Conservation (phyloP, 2,329 filamentous ascomycete species). For the Acarospora socialis region DNA sequence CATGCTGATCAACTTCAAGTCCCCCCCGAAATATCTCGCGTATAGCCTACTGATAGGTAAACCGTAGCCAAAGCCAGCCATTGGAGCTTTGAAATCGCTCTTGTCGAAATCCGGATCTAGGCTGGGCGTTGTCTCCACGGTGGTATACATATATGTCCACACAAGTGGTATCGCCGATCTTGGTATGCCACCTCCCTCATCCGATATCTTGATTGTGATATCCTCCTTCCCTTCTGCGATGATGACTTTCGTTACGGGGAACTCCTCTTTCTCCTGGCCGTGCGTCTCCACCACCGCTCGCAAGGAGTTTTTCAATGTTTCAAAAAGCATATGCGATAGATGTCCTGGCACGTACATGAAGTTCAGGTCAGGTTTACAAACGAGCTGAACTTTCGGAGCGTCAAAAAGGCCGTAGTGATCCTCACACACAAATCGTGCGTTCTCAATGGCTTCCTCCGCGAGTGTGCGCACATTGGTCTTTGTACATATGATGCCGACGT, state of each 20-base stretch:
- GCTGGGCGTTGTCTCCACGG: slow-evolving; percentile 87
- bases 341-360: slow-evolving; percentile 99
- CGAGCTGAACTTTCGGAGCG: slow-evolving; percentile 87
- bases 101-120: slow-evolving; percentile 97
- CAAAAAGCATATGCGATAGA: slow-evolving; percentile 97
- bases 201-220: slow-evolving; percentile 95
- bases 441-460: slow-evolving; percentile 93
- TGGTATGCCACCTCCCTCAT: slow-evolving; percentile 92
- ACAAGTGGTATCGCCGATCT: slow-evolving; percentile 86
- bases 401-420: slow-evolving; percentile 97
- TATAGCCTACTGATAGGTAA: slow-evolving; percentile 88
- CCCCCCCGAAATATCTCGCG: slow-evolving; percentile 91
- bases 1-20: slow-evolving; percentile 97
- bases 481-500: slow-evolving; percentile 97
- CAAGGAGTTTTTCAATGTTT: slow-evolving; percentile 95
- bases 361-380: slow-evolving; percentile 84
- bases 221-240: slow-evolving; percentile 96
- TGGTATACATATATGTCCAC: slow-evolving; percentile 99
- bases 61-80: slow-evolving; percentile 98
- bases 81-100: slow-evolving; percentile 96
- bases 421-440: slow-evolving; percentile 96
- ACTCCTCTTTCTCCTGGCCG: slow-evolving; percentile 87
- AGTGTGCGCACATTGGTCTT: slow-evolving; percentile 94
- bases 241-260: slow-evolving; percentile 93
- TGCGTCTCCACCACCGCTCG: slow-evolving; percentile 93